Evolutionary conservation across 1,284 basidiomycete species (phyloP), one percentile per base, ranked within the genome.

Genomic region (Phellinidium pouzarii): DNA sequence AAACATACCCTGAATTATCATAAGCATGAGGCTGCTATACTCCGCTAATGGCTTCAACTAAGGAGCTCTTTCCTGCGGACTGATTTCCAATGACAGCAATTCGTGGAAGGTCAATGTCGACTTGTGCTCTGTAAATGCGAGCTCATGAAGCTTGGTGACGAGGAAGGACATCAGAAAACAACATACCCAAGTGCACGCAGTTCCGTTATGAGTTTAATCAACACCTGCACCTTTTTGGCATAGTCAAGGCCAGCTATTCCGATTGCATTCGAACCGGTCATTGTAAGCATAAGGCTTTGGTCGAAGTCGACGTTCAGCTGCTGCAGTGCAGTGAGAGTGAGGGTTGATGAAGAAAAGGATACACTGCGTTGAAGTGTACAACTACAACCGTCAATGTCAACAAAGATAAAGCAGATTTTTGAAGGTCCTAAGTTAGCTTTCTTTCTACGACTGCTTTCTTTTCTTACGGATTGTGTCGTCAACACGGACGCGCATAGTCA

Each of bases 41-140:
- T 26, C 68, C 68, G 14, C 69, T 69, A n/a, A 74, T 71, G 0
- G 71, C 67, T 54, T 74, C 72, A 0, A 74, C 68, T 60, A 58
- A 64, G 62, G 37, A 71, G 67, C 60, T 60, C 62, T 52, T 59
- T 61, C 72, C 72, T 12, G 71, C 69, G 38, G 69, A 71, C 54
- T 74, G 72, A 43, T 71, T 70, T 2, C 72, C 71, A 27, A 72
- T 70, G 34, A 69, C 67, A 7, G 64, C 65, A 40, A 70, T 67
- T 11, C 66, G 62, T 4, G 71, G 71, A 19, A 69, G 55, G 41
- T 71, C 67, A 20, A 70, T 48, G 23, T 70, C 64, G 8, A 59
- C 63, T 53, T 71, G 64, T n/a, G 66, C 64, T 2, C 70, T 69
- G 6, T 31, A 7, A 31, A 7, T 7, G 25, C 6, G 6, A 29